These are phyloP conservation scores for Fusarium anthophilum DNA, from an alignment of 2,329 filamentous ascomycete species.

Conservation along the genomic window DNA sequence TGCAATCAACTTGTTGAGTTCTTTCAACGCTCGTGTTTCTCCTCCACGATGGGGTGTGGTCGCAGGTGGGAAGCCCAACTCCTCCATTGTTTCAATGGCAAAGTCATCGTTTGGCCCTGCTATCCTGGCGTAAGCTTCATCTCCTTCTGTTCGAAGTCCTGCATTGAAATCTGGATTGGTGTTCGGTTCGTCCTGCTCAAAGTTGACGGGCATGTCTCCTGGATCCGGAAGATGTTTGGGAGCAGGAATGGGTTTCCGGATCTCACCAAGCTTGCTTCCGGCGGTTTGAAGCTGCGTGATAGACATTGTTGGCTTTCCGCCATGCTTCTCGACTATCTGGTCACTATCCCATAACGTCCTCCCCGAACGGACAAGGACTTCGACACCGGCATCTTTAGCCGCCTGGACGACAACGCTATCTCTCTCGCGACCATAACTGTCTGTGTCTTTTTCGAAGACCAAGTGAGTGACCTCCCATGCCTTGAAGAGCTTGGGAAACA, in stretches of 20 bases:
- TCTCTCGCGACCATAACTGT: conserved; percentile 73
- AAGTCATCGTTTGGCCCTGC: conserved; percentile 76
- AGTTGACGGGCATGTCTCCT: conserved; percentile 67
- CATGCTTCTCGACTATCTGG: conserved; percentile 71
- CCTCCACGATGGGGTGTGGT: conserved; percentile 76
- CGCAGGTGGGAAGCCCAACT: conserved; percentile 72
- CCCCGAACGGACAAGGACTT: conserved; percentile 71
- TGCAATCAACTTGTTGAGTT: conserved; percentile 66
- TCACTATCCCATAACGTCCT: conserved; percentile 80
- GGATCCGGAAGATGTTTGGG: conserved; percentile 71
- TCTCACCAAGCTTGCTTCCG: conserved; percentile 68
- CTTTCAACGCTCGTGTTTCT: conserved; percentile 70
- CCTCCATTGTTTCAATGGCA: conserved; percentile 73
- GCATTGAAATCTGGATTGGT: conserved; percentile 68
- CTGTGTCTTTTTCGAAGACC: conserved; percentile 82
- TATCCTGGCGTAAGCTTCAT: conserved; percentile 67
- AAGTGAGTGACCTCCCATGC: conserved; percentile 79
- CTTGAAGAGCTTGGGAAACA: conserved; percentile 77
- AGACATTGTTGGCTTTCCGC: conserved; percentile 78
- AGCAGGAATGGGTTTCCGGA: conserved; percentile 68
- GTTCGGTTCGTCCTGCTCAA: conserved; percentile 64
- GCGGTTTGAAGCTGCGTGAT: conserved; percentile 73
- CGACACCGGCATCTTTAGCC: conserved; percentile 72
- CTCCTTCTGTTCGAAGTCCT: conserved; percentile 60
- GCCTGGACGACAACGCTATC: conserved; percentile 67